Conservation (phyloP, 495 filamentous ascomycete genomes). For the Physcia stellaris region DNA sequence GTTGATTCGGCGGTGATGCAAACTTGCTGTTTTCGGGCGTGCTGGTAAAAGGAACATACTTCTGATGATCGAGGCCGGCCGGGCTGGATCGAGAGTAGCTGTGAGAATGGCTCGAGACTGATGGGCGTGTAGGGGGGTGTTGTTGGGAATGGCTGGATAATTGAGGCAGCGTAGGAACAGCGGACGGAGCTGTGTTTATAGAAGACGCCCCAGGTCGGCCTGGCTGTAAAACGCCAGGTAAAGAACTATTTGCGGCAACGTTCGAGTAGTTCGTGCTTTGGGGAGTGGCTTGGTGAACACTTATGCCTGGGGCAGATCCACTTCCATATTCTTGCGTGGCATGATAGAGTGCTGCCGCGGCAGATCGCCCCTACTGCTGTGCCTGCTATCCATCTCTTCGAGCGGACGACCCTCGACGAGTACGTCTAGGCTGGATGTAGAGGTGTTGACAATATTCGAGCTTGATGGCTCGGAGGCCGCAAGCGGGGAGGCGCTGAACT, state of each 20-base stretch:
- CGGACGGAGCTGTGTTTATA: constrained; percentile 55
- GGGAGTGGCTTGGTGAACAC: constrained; percentile 48
- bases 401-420: too few relatives aligned
- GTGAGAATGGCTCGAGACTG: constrained; percentile 50
- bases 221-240: constrained; percentile 65
- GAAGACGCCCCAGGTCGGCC: constrained; percentile 53
- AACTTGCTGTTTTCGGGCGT: constrained; percentile 56
- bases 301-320: constrained; percentile 44
- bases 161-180: constrained; percentile 57
- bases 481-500: too few relatives aligned
- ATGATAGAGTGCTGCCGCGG: constrained; percentile 36
- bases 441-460: too few relatives aligned
- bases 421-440: too few relatives aligned
- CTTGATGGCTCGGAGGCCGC: too few relatives aligned
- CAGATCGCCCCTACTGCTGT: too few relatives aligned
- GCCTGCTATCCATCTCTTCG: too few relatives aligned
- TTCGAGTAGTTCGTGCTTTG: constrained; percentile 43
- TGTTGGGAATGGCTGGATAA: constrained; percentile 36
- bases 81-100: constrained; percentile 77
- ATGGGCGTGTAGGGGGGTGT: constrained; percentile 53
- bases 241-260: constrained; percentile 21
- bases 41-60: constrained; percentile 57
- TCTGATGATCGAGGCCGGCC: constrained; percentile 55
- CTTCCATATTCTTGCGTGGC: constrained; percentile 37
- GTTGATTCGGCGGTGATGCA: constrained; percentile 50